Evolutionary conservation across 2,329 filamentous ascomycete species (phyloP).

Genomic region (Stachybotrys elegans): DNA sequence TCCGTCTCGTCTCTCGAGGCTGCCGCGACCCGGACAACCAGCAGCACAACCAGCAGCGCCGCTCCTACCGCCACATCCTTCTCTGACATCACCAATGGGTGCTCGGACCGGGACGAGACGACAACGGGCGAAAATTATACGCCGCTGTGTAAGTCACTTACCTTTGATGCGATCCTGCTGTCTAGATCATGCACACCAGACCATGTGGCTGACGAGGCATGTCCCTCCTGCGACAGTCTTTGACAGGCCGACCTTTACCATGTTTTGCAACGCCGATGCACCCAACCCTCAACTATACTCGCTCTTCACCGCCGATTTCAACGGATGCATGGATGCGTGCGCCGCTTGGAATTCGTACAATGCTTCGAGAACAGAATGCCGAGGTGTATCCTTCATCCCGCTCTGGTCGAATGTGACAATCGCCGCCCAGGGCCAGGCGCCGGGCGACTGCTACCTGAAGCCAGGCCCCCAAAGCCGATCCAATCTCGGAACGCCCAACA

Average conservation of each 20-base stretch:
- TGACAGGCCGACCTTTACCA: conserved; percentile 28
- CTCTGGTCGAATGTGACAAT: too few relatives aligned
- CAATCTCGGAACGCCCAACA: not conserved
- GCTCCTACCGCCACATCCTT: not conserved
- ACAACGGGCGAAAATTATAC: conserved; percentile 22
- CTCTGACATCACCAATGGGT: conserved; percentile 35
- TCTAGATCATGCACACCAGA: too few relatives aligned
- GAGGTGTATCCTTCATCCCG: conserved; percentile 13
- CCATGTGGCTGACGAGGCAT: not conserved
- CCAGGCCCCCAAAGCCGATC: not conserved
- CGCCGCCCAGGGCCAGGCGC: not conserved
- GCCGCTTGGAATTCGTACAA: conserved; percentile 26
- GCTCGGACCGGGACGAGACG: conserved; percentile 25
- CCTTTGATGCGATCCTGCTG: not conserved
- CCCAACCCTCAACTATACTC: conserved; percentile 29
- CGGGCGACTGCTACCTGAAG: not conserved
- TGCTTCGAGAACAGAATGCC: conserved; percentile 5
- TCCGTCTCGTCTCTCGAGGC: conserved; percentile 6
- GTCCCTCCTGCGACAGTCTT: conserved; percentile 24
- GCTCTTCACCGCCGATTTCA: conserved; percentile 37
- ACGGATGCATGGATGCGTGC: conserved; percentile 43
- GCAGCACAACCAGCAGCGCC: not conserved
- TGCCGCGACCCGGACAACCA: not conserved
- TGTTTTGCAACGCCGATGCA: conserved; percentile 39
- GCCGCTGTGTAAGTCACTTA: conserved; percentile 8